Conservation (phyloP, 306 rosid genomes). For the Trifolium subterraneum region DNA sequence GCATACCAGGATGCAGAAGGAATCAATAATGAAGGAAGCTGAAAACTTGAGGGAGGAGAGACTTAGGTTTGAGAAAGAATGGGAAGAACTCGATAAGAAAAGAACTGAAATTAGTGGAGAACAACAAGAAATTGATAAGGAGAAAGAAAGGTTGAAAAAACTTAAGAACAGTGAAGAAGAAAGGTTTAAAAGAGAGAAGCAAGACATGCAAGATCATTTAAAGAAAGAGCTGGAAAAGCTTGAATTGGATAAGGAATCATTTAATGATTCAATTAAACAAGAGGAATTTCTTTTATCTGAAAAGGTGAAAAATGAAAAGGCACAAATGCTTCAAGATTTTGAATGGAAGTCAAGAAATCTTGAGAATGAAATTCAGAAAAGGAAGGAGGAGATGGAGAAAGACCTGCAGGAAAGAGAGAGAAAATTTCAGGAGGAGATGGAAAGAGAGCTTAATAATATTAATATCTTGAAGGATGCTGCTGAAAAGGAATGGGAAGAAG, state of each 20-base stretch:
- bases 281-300: constrained; percentile 66
- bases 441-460: constrained; percentile 61
- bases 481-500: constrained; percentile 71
- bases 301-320: constrained; percentile 58
- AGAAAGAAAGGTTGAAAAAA: constrained; percentile 66
- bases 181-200: constrained; percentile 70
- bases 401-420: constrained; percentile 59
- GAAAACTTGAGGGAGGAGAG: constrained; percentile 77
- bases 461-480: constrained; percentile 59
- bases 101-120: constrained; percentile 59
- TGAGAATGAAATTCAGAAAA: constrained; percentile 63
- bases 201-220: constrained; percentile 52
- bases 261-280: constrained; percentile 59
- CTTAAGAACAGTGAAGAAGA: constrained; percentile 61
- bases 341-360: constrained; percentile 66
- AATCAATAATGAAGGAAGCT: constrained; percentile 59
- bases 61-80: constrained; percentile 81
- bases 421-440: constrained; percentile 75
- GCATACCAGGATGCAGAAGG: constrained; percentile 66
- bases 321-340: constrained; percentile 66
- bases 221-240: constrained; percentile 71
- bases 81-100: constrained; percentile 84
- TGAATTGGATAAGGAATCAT: constrained; percentile 75
- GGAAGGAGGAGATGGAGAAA: constrained; percentile 64
- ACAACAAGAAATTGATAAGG: constrained; percentile 55